Conservation (phyloP, 768 basidiomycete species). For the Tylopilus sp. region DNA sequence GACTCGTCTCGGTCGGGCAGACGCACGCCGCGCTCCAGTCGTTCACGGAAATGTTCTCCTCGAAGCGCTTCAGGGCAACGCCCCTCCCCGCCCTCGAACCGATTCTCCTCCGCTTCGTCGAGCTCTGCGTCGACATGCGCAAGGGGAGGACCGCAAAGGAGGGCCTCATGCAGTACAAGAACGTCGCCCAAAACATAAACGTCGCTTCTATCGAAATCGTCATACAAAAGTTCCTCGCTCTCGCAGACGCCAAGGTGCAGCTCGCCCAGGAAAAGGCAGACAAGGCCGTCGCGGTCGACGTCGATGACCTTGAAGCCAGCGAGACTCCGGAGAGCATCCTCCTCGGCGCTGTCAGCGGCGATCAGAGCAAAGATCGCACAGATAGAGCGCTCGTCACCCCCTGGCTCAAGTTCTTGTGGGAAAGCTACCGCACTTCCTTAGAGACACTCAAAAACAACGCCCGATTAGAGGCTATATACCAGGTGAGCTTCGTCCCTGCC, state of each 20-base stretch:
- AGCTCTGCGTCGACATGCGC: slow-evolving; percentile 92
- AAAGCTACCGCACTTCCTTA: slow-evolving; percentile 92
- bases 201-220: slow-evolving; percentile 91
- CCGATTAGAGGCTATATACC: slow-evolving; percentile 88
- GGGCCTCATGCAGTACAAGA: slow-evolving; percentile 96
- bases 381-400: slow-evolving; percentile 94
- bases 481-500: slow-evolving; percentile 53
- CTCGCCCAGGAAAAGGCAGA: slow-evolving; percentile 88
- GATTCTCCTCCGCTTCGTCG: slow-evolving; percentile 93
- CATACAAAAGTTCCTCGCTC: slow-evolving; percentile 78
- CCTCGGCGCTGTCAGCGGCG: slow-evolving; percentile 83
- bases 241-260: slow-evolving; percentile 77
- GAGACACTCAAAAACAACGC: slow-evolving; percentile 97
- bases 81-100: slow-evolving; percentile 88
- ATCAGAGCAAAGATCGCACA: slow-evolving; percentile 91
- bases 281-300: slow-evolving; percentile 70
- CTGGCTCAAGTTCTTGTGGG: slow-evolving; percentile 99
- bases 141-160: slow-evolving; percentile 80
- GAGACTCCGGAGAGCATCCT: slow-evolving; percentile 93
- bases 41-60: slow-evolving; percentile 87
- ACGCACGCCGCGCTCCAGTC: slow-evolving; percentile 87
- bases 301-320: slow-evolving; percentile 94
- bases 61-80: slow-evolving; percentile 92
- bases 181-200: slow-evolving; percentile 91
- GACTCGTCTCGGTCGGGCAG: slow-evolving; percentile 89